Percentiles rank a stretch among this genome's conserved stretches.
These are phyloP conservation scores for Puccinia coronata DNA, from an alignment of 1,284 basidiomycete genomes.

Conservation along the genomic window DNA sequence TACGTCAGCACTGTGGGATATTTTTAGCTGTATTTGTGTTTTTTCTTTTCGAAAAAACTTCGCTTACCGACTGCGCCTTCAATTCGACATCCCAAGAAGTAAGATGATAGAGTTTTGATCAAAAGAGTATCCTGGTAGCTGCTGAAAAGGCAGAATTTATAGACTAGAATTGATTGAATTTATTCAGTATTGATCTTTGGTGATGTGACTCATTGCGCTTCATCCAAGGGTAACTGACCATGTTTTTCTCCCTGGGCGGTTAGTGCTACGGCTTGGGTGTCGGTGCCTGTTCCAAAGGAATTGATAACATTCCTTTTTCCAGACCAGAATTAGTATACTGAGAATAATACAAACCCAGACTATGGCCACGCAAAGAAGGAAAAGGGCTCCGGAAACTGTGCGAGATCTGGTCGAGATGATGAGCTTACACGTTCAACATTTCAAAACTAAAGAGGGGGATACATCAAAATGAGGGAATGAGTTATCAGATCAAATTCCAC, in stretches of 20 bases:
- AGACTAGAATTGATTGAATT: neutral
- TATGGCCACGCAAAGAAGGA: neutral
- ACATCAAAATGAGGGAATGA: neutral
- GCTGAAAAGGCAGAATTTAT: slow-evolving; percentile 20
- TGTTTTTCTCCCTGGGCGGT: slow-evolving; percentile 31
- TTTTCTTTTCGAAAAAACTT: too few species aligned
- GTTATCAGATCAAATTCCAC: neutral
- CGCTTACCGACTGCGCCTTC: slow-evolving; percentile 33
- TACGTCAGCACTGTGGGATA: neutral
- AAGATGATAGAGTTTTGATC: neutral
- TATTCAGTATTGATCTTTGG: neutral
- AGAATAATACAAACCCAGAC: neutral
- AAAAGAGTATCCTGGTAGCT: slow-evolving; percentile 43
- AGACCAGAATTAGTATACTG: too few species aligned
- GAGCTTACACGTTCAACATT: slow-evolving; percentile 14
- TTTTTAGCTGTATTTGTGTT: neutral
- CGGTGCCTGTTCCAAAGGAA: slow-evolving; percentile 26
- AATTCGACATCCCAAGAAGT: slow-evolving; percentile 32
- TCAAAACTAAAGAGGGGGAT: neutral
- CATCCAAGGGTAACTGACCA: slow-evolving; percentile 9
- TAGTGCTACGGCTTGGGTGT: slow-evolving; percentile 44
- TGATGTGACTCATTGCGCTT: neutral
- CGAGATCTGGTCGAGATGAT: neutral
- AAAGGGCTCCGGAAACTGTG: too few species aligned
- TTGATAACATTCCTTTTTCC: slow-evolving; percentile 35